A percentile compares a stretch with the other conserved stretches of the same genome.
Evolutionary conservation across 768 basidiomycete genomes (phyloP).

Genomic region (Amanita phalloides): DNA sequence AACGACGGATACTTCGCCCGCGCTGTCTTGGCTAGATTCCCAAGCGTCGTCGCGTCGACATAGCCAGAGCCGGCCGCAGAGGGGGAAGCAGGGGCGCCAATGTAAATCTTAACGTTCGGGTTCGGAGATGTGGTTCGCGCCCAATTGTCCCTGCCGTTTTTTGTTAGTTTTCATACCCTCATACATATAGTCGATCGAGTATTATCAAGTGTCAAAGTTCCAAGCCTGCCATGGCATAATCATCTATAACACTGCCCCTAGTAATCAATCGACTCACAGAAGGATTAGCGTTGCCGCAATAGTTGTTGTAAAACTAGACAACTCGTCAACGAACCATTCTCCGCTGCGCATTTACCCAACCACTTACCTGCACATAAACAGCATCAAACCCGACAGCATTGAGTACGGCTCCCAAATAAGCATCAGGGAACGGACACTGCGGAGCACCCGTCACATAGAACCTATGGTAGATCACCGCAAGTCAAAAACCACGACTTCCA

Average conservation of each 20-base stretch:
- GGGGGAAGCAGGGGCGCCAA: slow-evolving; percentile 42
- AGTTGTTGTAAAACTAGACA: slow-evolving; percentile 35
- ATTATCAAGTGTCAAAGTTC: slow-evolving; percentile 37
- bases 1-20: slow-evolving; percentile 39
- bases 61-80: slow-evolving; percentile 45
- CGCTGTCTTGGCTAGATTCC: slow-evolving; percentile 26
- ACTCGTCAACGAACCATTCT: not conserved
- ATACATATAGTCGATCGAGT: not conserved
- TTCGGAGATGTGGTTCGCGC: slow-evolving; percentile 43
- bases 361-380: slow-evolving; percentile 55
- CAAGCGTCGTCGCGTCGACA: slow-evolving; percentile 31
- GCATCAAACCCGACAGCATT: slow-evolving; percentile 55
- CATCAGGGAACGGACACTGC: slow-evolving; percentile 54
- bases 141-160: slow-evolving; percentile 36
- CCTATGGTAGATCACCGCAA: slow-evolving; percentile 13
- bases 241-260: not conserved
- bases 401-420: slow-evolving; percentile 38
- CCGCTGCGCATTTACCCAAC: not conserved
- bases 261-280: slow-evolving; percentile 20
- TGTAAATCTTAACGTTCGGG: slow-evolving; percentile 41
- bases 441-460: slow-evolving; percentile 48
- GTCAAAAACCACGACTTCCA: not conserved
- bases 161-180: not conserved
- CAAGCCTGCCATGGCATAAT: slow-evolving; percentile 19
- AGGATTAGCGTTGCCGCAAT: slow-evolving; percentile 29